phyloP scores from a whole-genome alignment of 164 flowering plant genomes.

The Amborella trichopoda region DNA sequence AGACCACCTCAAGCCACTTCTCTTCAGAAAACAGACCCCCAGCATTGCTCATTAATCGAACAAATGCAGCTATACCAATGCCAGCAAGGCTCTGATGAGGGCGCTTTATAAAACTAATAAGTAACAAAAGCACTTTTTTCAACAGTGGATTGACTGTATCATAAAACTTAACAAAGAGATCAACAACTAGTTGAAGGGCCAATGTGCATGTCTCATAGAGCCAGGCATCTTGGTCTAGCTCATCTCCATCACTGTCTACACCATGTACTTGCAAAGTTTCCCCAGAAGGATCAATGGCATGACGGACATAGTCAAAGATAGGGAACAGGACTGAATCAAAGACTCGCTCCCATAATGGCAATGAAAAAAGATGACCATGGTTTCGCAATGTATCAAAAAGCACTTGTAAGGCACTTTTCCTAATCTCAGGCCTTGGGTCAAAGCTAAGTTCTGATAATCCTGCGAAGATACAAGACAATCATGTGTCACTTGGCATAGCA shows the following conservation, averaged over 20 bases:
- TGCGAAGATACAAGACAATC: constrained; percentile 22
- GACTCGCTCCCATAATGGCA: constrained; percentile 91
- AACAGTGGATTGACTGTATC: constrained; percentile 82
- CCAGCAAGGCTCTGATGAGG: constrained; percentile 99
- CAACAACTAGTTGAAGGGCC: constrained; percentile 91
- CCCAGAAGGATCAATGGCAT: constrained; percentile 83
- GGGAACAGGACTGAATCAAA: constrained; percentile 95
- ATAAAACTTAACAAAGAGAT: constrained; percentile 92
- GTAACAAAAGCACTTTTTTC: constrained; percentile 58
- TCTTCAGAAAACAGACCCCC: constrained; percentile 87
- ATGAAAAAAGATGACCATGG: constrained; percentile 87
- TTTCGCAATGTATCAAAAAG: constrained; percentile 86
- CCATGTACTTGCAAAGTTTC: constrained; percentile 36
- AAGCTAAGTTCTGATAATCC: constrained; percentile 98
- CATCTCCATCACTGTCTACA: constrained; percentile 37
- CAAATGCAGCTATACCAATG: constrained; percentile 95
- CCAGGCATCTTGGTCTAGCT: constrained; percentile 94
- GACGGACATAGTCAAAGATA: constrained; percentile 95
- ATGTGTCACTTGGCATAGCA: too few relatives aligned
- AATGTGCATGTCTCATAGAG: constrained; percentile 95
- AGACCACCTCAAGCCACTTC: constrained; percentile 89
- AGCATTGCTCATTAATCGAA: constrained; percentile 89
- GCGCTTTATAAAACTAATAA: constrained; percentile 83
- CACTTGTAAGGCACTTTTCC: constrained; percentile 81
- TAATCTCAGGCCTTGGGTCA: constrained; percentile 90